Base-by-base conservation (phyloP, 2,329 filamentous ascomycete species). In the Blastomyces parvus region DNA sequence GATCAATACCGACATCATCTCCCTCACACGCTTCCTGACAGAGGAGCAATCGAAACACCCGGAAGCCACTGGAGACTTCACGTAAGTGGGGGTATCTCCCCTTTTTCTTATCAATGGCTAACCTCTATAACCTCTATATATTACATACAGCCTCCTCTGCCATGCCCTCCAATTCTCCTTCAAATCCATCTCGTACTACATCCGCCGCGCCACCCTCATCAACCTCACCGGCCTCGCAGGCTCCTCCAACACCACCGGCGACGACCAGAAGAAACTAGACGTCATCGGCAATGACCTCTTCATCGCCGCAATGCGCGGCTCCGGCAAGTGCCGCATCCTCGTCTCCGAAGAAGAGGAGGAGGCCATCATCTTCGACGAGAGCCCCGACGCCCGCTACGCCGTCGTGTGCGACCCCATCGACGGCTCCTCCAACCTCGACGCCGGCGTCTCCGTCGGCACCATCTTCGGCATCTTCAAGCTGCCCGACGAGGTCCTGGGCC, bases 151-250 rank as follows among this genome's bases (percentile, higher is more conserved):
- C 72, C 85, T 99, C 61, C 86, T 99, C 65, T 97, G 91, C 83
- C 94, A 99, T 77, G 92, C 94, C 65, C 89, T 99, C 64, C 94
- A 97, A 79, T 99, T 97, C 83, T 93, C 94, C 68, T 99, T 99
- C 88, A 99, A 99, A 83, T 96, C 91, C 69, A 99, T 99, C 77
- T 91, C 94, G 71, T 96, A 97, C 84, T 99, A 97, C 83, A 99
- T 99, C 78, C 92, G 93, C 72, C 88, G 94, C 77, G 91, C 93
- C 44, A 93, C 91, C 30, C 82, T 99, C 68, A 93, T 97, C 80
- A 96, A 96, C 82, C 86, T 99, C 66, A 95, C 91, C 61, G 94
- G 94, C 66, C 86, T 99, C 59, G 94, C 94, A 66, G 94, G 94
- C 64, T 94, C 93, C 65, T 90, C 91, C 69, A 99, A 99, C 80